These are phyloP conservation scores for Flammula alnicola DNA, from an alignment of 1,284 basidiomycete species.

Conservation along the genomic window DNA sequence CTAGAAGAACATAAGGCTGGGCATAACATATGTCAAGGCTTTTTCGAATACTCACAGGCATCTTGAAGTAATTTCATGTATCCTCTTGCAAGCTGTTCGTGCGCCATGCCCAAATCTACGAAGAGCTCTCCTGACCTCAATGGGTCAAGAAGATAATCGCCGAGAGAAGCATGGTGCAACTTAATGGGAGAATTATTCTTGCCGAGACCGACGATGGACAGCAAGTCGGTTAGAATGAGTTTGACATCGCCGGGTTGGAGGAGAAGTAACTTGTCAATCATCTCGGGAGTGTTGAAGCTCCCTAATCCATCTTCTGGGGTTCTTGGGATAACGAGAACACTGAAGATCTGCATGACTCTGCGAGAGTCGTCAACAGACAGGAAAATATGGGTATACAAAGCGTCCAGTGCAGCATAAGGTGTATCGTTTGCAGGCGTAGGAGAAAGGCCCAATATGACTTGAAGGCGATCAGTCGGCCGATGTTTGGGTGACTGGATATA, in stretches of 20 bases:
- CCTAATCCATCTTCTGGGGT: not conserved
- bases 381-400: conserved; percentile 23
- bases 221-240: conserved; percentile 10
- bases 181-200: not conserved
- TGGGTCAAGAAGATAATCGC: conserved; percentile 19
- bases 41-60: too few species aligned
- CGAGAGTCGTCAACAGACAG: conserved; percentile 5
- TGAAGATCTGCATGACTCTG: conserved; percentile 10
- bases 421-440: conserved; percentile 12
- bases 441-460: conserved; percentile 14
- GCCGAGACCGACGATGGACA: conserved; percentile 8
- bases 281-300: conserved; percentile 6
- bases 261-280: conserved; percentile 6
- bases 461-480: conserved; percentile 18
- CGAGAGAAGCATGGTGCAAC: conserved; percentile 17
- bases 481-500: conserved; percentile 21
- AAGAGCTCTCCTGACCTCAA: conserved; percentile 10
- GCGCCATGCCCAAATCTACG: conserved; percentile 1
- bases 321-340: conserved; percentile 3
- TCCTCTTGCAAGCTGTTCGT: conserved; percentile 6
- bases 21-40: too few species aligned
- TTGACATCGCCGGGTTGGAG: conserved; percentile 8
- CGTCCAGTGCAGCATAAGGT: conserved; percentile 25
- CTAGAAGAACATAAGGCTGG: too few species aligned
- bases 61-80: conserved; percentile 1